Evolutionary conservation across 1,139 yeast genomes (phyloP).

Genomic region (Geotrichum aggregatum): DNA sequence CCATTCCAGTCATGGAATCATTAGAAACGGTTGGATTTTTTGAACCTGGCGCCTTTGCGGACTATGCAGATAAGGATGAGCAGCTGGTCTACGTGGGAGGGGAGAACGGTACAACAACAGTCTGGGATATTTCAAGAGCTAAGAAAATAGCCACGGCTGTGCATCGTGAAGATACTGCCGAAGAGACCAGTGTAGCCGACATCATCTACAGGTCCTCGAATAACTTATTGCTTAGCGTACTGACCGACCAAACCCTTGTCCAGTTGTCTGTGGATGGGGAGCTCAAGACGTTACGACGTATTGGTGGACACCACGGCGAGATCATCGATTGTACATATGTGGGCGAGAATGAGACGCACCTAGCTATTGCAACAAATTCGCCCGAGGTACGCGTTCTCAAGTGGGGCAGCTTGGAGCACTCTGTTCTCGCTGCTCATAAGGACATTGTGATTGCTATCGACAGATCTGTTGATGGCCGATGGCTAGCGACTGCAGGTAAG

Average conservation of each 20-base stretch:
- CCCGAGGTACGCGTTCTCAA: conserved; percentile 79
- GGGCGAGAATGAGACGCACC: conserved; percentile 46
- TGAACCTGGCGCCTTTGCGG: conserved; percentile 30
- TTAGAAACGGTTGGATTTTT: conserved; percentile 80
- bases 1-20: conserved; percentile 70
- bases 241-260: conserved; percentile 80
- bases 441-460: conserved; percentile 83
- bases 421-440: conserved; percentile 65
- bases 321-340: conserved; percentile 77
- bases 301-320: conserved; percentile 95
- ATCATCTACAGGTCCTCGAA: conserved; percentile 23
- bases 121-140: conserved; percentile 48
- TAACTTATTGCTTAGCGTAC: conserved; percentile 37
- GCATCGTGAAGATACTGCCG: conserved; percentile 22
- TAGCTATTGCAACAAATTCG: conserved; percentile 91
- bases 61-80: conserved; percentile 29
- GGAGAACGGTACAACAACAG: conserved; percentile 58
- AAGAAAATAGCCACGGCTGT: conserved; percentile 10
- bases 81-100: conserved; percentile 73
- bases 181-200: conserved; percentile 27
- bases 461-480: conserved; percentile 68
- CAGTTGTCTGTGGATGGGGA: conserved; percentile 41
- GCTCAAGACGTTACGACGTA: conserved; percentile 48
- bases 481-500: conserved; percentile 93
- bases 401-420: conserved; percentile 34